Conservation (phyloP, 345 rosid genomes). For the Chamaenerion angustifolium region DNA sequence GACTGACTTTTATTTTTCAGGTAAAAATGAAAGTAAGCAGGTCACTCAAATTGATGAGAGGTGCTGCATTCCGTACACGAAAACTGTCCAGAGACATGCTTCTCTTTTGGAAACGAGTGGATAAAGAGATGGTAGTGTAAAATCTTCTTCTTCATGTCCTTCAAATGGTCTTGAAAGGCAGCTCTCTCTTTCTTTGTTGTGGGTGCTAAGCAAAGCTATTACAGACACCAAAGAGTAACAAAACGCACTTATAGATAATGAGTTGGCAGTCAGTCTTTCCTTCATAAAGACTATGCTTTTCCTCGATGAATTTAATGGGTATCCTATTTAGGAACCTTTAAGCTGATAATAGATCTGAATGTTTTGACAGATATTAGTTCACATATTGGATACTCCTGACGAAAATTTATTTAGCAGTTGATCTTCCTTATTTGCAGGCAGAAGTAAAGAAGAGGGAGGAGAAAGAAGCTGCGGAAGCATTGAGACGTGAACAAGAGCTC, state of each 20-base stretch:
- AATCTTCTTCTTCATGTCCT: constrained; percentile 3
- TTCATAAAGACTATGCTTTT: too few relatives aligned
- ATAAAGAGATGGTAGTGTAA: constrained; percentile 83
- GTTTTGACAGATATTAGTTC: too few relatives aligned
- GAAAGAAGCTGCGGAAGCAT: constrained; percentile 93
- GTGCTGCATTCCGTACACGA: constrained; percentile 94
- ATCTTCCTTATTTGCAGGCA: constrained; percentile 40
- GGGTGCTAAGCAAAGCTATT: too few relatives aligned
- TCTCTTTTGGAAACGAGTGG: constrained; percentile 88
- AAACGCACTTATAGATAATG: too few relatives aligned
- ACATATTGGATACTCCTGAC: too few relatives aligned
- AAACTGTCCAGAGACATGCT: constrained; percentile 96
- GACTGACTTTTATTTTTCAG: constrained; percentile 25
- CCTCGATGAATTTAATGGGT: too few relatives aligned
- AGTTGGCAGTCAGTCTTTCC: too few relatives aligned
- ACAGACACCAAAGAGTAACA: too few relatives aligned
- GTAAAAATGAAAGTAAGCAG: constrained; percentile 80
- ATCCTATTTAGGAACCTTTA: too few relatives aligned
- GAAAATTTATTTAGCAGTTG: constrained; percentile 4
- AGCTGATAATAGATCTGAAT: too few relatives aligned
- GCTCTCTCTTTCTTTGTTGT: not conserved
- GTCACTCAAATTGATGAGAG: constrained; percentile 72
- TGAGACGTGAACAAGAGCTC: constrained; percentile 94
- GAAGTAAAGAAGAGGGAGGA: constrained; percentile 94
- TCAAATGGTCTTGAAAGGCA: not conserved